Conservation (phyloP, 257 asterid species). For the Lantana camara region DNA sequence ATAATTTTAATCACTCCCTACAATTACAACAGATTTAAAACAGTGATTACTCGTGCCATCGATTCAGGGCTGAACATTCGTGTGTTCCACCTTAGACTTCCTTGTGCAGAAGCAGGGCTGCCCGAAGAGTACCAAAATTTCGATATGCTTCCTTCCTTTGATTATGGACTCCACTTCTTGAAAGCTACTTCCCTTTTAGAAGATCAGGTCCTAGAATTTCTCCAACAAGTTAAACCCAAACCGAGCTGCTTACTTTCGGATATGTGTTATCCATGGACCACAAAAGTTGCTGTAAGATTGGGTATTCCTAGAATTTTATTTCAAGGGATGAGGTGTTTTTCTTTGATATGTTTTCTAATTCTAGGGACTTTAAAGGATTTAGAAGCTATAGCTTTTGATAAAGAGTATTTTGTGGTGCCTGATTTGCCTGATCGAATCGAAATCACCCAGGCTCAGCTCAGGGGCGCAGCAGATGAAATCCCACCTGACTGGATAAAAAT, state of each 20-base stretch:
- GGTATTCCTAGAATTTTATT: conserved; percentile 51
- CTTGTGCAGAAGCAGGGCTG: conserved; percentile 43
- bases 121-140: conserved; percentile 54
- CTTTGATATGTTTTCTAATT: conserved; percentile 25
- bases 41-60: conserved; percentile 28
- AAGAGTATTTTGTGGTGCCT: conserved; percentile 47
- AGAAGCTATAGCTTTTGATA: conserved; percentile 26
- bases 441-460: conserved; percentile 34
- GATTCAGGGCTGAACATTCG: conserved; percentile 32
- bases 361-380: neutral
- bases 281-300: conserved; percentile 32
- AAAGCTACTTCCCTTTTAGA: conserved; percentile 38
- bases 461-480: neutral
- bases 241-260: conserved; percentile 51
- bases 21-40: conserved; percentile 33
- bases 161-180: conserved; percentile 26
- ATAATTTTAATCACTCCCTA: conserved; percentile 45
- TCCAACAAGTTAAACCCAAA: conserved; percentile 35
- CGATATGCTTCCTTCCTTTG: conserved; percentile 42
- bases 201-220: conserved; percentile 39
- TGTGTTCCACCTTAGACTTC: conserved; percentile 38
- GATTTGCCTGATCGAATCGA: conserved; percentile 50
- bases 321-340: conserved; percentile 44
- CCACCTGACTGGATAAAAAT: neutral
- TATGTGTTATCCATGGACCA: conserved; percentile 43